A percentile compares a stretch with the other conserved stretches of the same genome.
These are phyloP conservation scores for Arthrobotrys sphaeroides DNA, from an alignment of 2,329 filamentous ascomycete genomes.

Conservation along the genomic window DNA sequence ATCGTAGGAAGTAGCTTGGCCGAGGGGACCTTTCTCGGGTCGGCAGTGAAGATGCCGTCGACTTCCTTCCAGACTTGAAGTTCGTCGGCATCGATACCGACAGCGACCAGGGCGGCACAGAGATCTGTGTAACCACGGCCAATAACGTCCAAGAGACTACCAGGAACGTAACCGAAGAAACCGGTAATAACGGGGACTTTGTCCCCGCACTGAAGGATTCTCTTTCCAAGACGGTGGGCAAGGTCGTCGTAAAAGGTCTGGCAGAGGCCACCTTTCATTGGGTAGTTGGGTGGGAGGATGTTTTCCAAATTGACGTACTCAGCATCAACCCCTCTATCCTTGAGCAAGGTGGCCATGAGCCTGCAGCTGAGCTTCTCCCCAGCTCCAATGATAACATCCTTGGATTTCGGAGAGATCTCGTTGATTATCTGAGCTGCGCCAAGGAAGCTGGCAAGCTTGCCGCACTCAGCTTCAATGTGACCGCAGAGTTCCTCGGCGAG, in stretches of 20 bases:
- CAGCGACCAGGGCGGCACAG: slow-evolving; percentile 89
- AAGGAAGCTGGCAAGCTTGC: slow-evolving; percentile 78
- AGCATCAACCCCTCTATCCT: slow-evolving; percentile 80
- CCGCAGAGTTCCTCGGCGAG: slow-evolving; percentile 70
- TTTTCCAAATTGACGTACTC: slow-evolving; percentile 92
- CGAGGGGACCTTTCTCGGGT: slow-evolving; percentile 88
- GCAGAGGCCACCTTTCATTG: slow-evolving; percentile 69
- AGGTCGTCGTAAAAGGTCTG: slow-evolving; percentile 76
- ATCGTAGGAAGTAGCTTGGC: slow-evolving; percentile 88
- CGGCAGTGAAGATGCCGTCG: slow-evolving; percentile 87
- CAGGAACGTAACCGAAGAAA: slow-evolving; percentile 93
- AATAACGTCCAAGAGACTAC: slow-evolving; percentile 88
- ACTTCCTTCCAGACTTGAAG: slow-evolving; percentile 99
- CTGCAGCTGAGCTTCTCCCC: slow-evolving; percentile 95
- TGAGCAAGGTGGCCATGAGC: slow-evolving; percentile 85
- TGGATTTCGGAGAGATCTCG: slow-evolving; percentile 79
- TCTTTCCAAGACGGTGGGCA: slow-evolving; percentile 70
- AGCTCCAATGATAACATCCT: slow-evolving; percentile 90
- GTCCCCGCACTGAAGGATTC: slow-evolving; percentile 72
- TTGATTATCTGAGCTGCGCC: slow-evolving; percentile 70
- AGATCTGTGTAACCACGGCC: slow-evolving; percentile 96
- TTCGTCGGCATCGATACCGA: slow-evolving; percentile 85
- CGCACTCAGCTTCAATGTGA: slow-evolving; percentile 80
- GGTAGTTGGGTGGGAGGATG: slow-evolving; percentile 71
- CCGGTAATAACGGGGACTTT: slow-evolving; percentile 79